Base-by-base conservation (phyloP, 306 rosid species). In the Prosopis cineraria region DNA sequence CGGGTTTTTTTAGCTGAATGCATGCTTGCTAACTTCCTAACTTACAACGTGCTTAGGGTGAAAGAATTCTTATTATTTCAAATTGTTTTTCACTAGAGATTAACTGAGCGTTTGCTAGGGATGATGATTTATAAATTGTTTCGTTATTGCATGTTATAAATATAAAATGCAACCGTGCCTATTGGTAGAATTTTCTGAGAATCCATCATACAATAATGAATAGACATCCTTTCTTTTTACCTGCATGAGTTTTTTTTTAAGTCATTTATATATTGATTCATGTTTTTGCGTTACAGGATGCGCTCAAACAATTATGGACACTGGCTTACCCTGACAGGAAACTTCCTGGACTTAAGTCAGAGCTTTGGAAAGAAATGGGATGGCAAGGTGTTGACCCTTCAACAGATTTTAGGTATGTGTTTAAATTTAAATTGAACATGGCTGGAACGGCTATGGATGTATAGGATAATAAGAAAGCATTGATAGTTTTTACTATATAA, bases 331-430 rank as follows among this genome's bases (percentile, higher is more conserved):
- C 98, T 12, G 87, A 78, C 48, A 87, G 86, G 89, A 93, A 88
- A 87, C 88, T 91, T 75, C 98, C 98, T 14, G 37, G 96, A 62
- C 97, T 91, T 60, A 93, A 87, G 79, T 92, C 98, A 22, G 98
- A 89, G 71, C 96, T 91, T 76, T 95, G 98, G 98, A 93, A 95
- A 87, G 96, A 95, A 77, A 95, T 95, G 98, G 98, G 98, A 56
- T 95, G 98, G 98, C 98, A 95, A 81, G 98, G 98, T 68, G 72
- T 91, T 37, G 98, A 95, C 73, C 98, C 98, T 45, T 95, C 98
- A 62, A 95, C 98, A 64, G 98, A 95, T 88, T 95, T 95, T 87
- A 91, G 98, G 98, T 91, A 75, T 66, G 88, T 74, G 58, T 31
- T 44, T 47, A 6, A 58, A 27, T 27, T 27, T 58, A 29, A 55